phyloP scores from a whole-genome alignment of 2,329 filamentous ascomycete species.

The Massarina eburnea region DNA sequence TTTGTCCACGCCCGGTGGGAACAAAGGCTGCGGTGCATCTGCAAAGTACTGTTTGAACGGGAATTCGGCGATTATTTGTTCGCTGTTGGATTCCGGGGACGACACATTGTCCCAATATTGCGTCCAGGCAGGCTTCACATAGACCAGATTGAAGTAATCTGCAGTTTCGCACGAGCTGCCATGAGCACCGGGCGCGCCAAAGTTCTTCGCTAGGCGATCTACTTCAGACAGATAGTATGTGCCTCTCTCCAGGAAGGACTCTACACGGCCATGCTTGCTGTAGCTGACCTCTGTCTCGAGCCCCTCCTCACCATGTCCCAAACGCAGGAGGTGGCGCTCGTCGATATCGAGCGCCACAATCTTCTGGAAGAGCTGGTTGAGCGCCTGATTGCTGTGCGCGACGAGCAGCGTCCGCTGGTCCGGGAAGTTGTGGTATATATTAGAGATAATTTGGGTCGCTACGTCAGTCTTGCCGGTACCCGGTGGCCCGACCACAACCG shows the following conservation, averaged over 20 bases:
- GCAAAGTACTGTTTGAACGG: constrained; percentile 89
- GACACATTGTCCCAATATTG: constrained; percentile 73
- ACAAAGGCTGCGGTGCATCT: constrained; percentile 83
- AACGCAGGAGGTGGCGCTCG: constrained; percentile 84
- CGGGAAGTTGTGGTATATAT: constrained; percentile 98
- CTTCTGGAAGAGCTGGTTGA: constrained; percentile 97
- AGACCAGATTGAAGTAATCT: constrained; percentile 93
- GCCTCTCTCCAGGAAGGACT: constrained; percentile 90
- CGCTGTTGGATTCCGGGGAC: constrained; percentile 56
- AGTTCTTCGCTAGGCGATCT: constrained; percentile 78
- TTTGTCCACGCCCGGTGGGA: constrained; percentile 66
- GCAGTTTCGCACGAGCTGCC: constrained; percentile 95
- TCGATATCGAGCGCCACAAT: constrained; percentile 97
- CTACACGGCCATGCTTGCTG: constrained; percentile 91
- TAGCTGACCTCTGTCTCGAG: constrained; percentile 83
- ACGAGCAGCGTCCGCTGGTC: constrained; percentile 87
- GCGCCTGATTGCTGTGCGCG: constrained; percentile 94
- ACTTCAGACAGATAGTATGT: constrained; percentile 79
- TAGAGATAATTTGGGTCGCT: constrained; percentile 96
- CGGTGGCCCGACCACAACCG: constrained; percentile 90
- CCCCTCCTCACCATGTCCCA: constrained; percentile 95
- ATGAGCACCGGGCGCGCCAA: constrained; percentile 89
- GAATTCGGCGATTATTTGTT: constrained; percentile 72
- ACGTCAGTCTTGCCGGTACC: constrained; percentile 99
- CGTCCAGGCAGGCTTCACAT: constrained; percentile 84